phyloP scores from a whole-genome alignment of 1,284 basidiomycete genomes.

The Anthracocystis panici-leucophaei region DNA sequence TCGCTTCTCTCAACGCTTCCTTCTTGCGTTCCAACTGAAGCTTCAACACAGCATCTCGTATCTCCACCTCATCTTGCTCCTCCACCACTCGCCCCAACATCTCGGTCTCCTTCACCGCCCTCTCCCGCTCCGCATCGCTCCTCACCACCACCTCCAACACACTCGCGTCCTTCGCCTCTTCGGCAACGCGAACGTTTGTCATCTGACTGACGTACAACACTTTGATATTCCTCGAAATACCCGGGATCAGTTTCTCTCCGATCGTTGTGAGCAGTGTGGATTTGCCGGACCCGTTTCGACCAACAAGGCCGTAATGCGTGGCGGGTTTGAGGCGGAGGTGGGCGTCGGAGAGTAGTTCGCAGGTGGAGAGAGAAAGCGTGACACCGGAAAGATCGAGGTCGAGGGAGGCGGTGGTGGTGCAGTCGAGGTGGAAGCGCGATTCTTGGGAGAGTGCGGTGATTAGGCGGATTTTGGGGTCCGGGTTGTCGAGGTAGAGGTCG shows the following conservation, averaged over 20 bases:
- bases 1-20: slow-evolving; percentile 72
- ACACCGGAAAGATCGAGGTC: slow-evolving; percentile 74
- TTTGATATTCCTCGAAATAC: slow-evolving; percentile 73
- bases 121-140: slow-evolving; percentile 67
- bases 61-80: slow-evolving; percentile 36
- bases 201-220: slow-evolving; percentile 75
- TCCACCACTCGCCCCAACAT: slow-evolving; percentile 68
- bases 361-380: slow-evolving; percentile 72
- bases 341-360: slow-evolving; percentile 74
- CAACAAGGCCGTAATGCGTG: slow-evolving; percentile 74
- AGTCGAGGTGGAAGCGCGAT: slow-evolving; percentile 73
- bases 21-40: slow-evolving; percentile 66
- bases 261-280: slow-evolving; percentile 72
- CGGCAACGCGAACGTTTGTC: slow-evolving; percentile 43
- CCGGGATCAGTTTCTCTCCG: slow-evolving; percentile 73
- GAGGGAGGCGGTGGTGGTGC: slow-evolving; percentile 70
- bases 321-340: slow-evolving; percentile 74
- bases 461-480: slow-evolving; percentile 30
- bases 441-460: slow-evolving; percentile 70
- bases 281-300: slow-evolving; percentile 76
- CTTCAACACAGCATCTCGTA: slow-evolving; percentile 56
- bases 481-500: slow-evolving; percentile 25
- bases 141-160: slow-evolving; percentile 70
- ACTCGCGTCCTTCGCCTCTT: slow-evolving; percentile 19
- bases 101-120: slow-evolving; percentile 62